Conservation (phyloP, 116 monocot genomes). For the Posidonia oceanica region DNA sequence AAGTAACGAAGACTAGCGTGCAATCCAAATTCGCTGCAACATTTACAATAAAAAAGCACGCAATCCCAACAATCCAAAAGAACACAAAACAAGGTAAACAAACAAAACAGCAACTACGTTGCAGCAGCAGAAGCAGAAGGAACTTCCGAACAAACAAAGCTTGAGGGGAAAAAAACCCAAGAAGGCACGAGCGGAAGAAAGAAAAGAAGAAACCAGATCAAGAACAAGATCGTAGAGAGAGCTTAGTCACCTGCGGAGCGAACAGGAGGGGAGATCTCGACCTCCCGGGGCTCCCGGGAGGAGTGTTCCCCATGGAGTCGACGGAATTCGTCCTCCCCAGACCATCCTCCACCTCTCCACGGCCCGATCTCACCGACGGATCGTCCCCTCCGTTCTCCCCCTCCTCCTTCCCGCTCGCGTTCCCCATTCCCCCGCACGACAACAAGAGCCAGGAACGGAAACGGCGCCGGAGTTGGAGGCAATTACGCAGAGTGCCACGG, state of each 20-base stretch:
- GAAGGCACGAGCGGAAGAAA: neutral
- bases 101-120: too few relatives aligned
- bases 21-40: too few relatives aligned
- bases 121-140: too few relatives aligned
- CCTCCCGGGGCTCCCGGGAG: constrained; percentile 26
- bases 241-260: constrained; percentile 20
- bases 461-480: constrained; percentile 2
- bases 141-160: too few relatives aligned
- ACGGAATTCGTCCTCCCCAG: constrained; percentile 2
- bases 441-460: neutral
- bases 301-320: constrained; percentile 26
- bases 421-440: constrained; percentile 16
- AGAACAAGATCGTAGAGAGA: neutral
- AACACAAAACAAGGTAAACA: too few relatives aligned
- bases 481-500: neutral
- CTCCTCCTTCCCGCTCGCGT: constrained; percentile 26
- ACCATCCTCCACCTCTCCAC: neutral
- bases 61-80: too few relatives aligned
- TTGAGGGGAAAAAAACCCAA: too few relatives aligned
- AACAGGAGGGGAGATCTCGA: constrained; percentile 23
- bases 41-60: too few relatives aligned
- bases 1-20: too few relatives aligned
- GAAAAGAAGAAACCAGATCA: neutral
- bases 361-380: constrained; percentile 13
- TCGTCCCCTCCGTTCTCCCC: constrained; percentile 17